Evolutionary conservation across 2,329 filamentous ascomycete genomes (phyloP).

Genomic region (Colletotrichum gigasporum): DNA sequence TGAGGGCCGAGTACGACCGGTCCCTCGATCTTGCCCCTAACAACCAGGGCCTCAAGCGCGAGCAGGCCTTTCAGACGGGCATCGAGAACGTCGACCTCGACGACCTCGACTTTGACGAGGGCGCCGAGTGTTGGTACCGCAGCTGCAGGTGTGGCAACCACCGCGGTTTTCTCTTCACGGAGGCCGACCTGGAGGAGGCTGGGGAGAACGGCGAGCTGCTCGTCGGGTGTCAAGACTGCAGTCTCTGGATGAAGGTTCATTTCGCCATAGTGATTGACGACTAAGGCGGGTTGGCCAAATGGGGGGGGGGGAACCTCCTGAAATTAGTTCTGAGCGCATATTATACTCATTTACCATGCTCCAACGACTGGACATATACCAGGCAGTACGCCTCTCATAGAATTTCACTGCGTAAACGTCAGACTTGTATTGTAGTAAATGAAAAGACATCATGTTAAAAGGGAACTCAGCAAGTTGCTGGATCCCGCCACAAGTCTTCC

Average conservation of each 20-base stretch:
- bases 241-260: slow-evolving; percentile 71
- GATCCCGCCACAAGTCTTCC: too few relatives aligned
- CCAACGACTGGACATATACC: slow-evolving; percentile 30
- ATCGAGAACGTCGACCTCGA: slow-evolving; percentile 73
- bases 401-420: too few relatives aligned
- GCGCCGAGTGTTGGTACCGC: slow-evolving; percentile 59
- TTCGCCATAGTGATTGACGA: slow-evolving; percentile 64
- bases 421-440: too few relatives aligned
- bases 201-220: slow-evolving; percentile 68
- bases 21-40: slow-evolving; percentile 50
- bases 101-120: slow-evolving; percentile 65
- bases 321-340: background rate
- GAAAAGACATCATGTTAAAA: too few relatives aligned
- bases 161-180: slow-evolving; percentile 66
- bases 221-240: slow-evolving; percentile 73
- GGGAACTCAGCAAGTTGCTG: too few relatives aligned
- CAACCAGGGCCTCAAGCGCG: slow-evolving; percentile 34
- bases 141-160: slow-evolving; percentile 72
- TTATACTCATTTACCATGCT: too few relatives aligned
- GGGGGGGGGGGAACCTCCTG: too few relatives aligned
- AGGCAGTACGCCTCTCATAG: too few relatives aligned
- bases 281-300: too few relatives aligned
- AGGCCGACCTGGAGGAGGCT: slow-evolving; percentile 68
- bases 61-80: slow-evolving; percentile 61
- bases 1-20: slow-evolving; percentile 64